Conservation (phyloP, 23 red algal genomes). For the Gracilaria vermiculophylla region DNA sequence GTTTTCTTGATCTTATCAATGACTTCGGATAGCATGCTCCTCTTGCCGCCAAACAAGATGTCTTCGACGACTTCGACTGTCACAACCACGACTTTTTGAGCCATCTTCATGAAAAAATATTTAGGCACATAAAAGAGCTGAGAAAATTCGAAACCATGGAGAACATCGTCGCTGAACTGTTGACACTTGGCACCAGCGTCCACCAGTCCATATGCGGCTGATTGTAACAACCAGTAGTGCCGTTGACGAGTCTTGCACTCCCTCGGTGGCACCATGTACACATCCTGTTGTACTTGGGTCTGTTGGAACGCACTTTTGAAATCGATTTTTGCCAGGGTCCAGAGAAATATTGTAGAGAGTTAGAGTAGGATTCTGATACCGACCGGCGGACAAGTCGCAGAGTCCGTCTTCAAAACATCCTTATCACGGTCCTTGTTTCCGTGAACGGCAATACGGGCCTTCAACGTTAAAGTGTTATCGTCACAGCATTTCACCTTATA, state of each 20-base stretch:
- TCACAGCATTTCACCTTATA: constrained; percentile 40
- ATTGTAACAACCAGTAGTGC: constrained; percentile 24
- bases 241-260: neutral
- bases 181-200: constrained; percentile 53
- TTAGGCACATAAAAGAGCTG: constrained; percentile 32
- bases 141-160: constrained; percentile 3
- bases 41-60: constrained; percentile 8
- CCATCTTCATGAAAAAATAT: constrained; percentile 13
- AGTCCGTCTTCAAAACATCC: neutral
- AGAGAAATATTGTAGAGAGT: neutral
- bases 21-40: neutral
- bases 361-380: constrained; percentile 14
- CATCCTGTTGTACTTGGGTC: neutral
- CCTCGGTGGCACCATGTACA: constrained; percentile 46
- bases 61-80: constrained; percentile 46
- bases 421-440: constrained; percentile 25
- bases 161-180: neutral
- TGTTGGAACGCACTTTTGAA: constrained; percentile 46
- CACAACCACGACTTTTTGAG: neutral
- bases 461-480: neutral
- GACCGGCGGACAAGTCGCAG: neutral
- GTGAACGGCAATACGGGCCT: constrained; percentile 18
- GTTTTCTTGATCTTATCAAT: neutral
- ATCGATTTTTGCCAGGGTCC: constrained; percentile 32
- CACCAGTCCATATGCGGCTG: constrained; percentile 55